Evolutionary conservation across 352 stramenopile genomes (phyloP).

Genomic region (Peronosclerospora sorghi): DNA sequence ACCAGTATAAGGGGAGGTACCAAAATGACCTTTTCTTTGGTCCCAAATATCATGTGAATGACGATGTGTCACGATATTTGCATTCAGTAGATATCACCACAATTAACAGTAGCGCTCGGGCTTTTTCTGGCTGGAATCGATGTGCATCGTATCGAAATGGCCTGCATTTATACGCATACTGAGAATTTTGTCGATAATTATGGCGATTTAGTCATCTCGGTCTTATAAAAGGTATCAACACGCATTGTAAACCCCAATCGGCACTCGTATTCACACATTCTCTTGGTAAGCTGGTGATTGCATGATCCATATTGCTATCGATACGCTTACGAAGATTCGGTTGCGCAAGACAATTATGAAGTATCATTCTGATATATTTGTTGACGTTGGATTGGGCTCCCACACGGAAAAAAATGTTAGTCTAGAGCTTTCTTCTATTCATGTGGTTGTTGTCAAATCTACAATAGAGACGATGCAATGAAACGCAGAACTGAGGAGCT

Average conservation of each 20-base stretch:
- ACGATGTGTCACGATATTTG: too few relatives aligned
- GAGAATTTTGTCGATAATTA: conserved; percentile 4
- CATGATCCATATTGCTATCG: conserved; percentile 35
- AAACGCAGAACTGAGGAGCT: not conserved
- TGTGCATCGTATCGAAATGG: not conserved
- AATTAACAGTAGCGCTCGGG: conserved; percentile 4
- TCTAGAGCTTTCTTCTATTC: conserved; percentile 28
- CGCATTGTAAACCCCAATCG: not conserved
- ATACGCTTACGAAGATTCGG: conserved; percentile 28
- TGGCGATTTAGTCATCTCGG: conserved; percentile 7
- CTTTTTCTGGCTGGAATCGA: conserved; percentile 14
- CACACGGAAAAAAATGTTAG: conserved; percentile 22
- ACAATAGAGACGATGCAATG: not conserved
- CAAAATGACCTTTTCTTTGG: too few relatives aligned
- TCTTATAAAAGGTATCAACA: conserved; percentile 12
- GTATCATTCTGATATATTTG: conserved; percentile 42
- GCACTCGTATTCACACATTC: not conserved
- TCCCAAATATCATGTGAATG: too few relatives aligned
- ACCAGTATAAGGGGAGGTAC: too few relatives aligned
- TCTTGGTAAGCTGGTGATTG: conserved; percentile 24
- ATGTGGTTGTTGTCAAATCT: conserved; percentile 19
- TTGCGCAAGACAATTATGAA: conserved; percentile 24
- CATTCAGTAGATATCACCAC: conserved; percentile 7
- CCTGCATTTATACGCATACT: too few relatives aligned
- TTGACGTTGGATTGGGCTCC: conserved; percentile 41